Evolutionary conservation across 2,329 filamentous ascomycete genomes (phyloP).

Genomic region (Paramyrothecium sp.): DNA sequence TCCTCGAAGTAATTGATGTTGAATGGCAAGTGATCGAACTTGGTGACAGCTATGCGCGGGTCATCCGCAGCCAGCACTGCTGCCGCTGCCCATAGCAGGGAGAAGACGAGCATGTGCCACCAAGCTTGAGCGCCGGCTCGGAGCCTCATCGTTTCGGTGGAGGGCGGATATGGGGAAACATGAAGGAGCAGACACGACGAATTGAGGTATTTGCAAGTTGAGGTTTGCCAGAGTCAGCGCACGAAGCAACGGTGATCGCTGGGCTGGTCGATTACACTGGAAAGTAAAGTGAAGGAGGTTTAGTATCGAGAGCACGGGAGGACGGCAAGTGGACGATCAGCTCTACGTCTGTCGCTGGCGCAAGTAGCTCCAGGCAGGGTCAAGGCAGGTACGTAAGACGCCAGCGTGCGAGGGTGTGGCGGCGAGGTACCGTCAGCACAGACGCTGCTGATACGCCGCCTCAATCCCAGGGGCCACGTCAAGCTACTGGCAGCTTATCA

Average conservation of each 20-base stretch:
- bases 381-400: too few species aligned
- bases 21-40: conserved; percentile 64
- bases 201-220: neutral
- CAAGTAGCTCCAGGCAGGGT: neutral
- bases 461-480: neutral
- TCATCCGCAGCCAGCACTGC: conserved; percentile 57
- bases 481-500: neutral
- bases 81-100: conserved; percentile 36
- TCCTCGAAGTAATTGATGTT: conserved; percentile 89
- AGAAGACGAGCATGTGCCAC: conserved; percentile 52
- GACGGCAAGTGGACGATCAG: neutral
- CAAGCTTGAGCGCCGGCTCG: conserved; percentile 45
- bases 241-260: neutral
- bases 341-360: neutral
- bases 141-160: conserved; percentile 53
- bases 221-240: neutral
- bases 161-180: conserved; percentile 32
- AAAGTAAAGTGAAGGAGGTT: too few species aligned
- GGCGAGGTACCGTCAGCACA: neutral
- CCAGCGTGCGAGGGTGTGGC: too few species aligned
- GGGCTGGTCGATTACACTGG: neutral
- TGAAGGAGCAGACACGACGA: conserved; percentile 31
- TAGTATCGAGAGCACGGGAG: neutral
- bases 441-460: neutral
- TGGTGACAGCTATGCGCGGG: conserved; percentile 63